Base-by-base conservation (phyloP, 116 monocot genomes). In the Cymodocea nodosa region DNA sequence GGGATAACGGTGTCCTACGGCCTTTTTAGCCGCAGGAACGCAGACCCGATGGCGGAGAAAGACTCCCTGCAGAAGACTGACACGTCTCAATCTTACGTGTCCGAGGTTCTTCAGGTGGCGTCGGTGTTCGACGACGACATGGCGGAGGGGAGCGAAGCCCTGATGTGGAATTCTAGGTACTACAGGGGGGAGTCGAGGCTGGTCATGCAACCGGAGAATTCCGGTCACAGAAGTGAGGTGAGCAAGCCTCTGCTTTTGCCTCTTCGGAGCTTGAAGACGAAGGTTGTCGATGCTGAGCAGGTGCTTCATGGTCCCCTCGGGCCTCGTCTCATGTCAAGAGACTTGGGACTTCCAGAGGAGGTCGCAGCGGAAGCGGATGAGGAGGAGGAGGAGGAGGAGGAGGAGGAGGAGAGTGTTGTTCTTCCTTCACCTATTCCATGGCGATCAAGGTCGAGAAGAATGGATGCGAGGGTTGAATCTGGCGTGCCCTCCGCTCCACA, bases 1-100 rank as follows among this genome's bases (percentile, higher is more conserved):
- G 84, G 88, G 44, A 75, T 89, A 67, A 75, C 84, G 34, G 67
- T 91, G 6, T 81, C 86, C 68, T 91, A 86, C 73, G 90, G 90
- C 53, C 81, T 91, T 19, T 91, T 82, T 69, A 80, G 90, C 75
- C 66, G 73, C 39, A 74, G 78, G n/a, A 80, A 79, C 79, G 37
- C 68, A 56, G 82, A 78, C 54, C 35, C 35, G 0, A 80, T 71
- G 3, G 23, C 15, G 12, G 76, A 79, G 20, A 81, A 79, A 51
- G 78, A 80, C 14, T 13, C 5, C n/a, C 22, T 68, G 16, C 23
- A 6, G 18, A 84, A 84, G 59, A 8, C 60, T 14, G 79, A 70
- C 23, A 59, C 35, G 15, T 63, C 72, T 0, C 60, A 59, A 30
- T 65, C 78, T 10, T 89, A 78, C 59, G 50, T 83, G 36, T 64